Base-by-base conservation (phyloP, 164 flowering plant species). In the Pachysandra terminalis region DNA sequence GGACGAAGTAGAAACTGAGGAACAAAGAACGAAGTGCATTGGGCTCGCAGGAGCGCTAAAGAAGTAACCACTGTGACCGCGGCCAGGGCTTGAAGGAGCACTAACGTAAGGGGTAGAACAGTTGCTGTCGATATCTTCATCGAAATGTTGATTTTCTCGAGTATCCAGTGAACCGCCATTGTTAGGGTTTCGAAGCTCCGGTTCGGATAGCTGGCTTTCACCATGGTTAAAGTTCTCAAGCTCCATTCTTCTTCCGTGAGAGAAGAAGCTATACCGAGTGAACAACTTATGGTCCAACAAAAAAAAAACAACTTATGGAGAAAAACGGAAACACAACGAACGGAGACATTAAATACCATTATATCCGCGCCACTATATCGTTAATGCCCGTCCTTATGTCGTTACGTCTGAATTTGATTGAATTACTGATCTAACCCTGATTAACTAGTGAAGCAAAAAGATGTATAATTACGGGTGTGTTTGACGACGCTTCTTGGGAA, bases 21-120 rank as follows among this genome's bases (percentile, higher is more conserved):
- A 65, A 0, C 77, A 68, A 3, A 78, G 58, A 49, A 77, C 63
- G 64, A 37, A 85, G 75, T 85, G 88, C 83, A 81, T 78, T 28
- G 91, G 91, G 71, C 91, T 89, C 3, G 94, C 78, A 7, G 94
- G 90, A 13, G 91, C 94, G 61, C 88, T 85, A 80, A 72, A 89
- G 74, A 77, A 89, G 79, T 76, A 84, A 19, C 84, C 83, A 0
- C 32, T 54, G 15, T 75, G 79, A 13, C 26, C 62, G 4, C 83
- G 80, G 35, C 82, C 84, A 5, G 90, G 90, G 35, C 89, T 86
- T 0, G 94, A 85, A 6, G 88, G 94, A 0, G 91, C 91, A 65
- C 85, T 81, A 56, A 84, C 90, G 73, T 81, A 89, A 1, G 91
- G 94, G 24, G 88, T 87, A 15, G 94, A 88, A 67, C 93, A 86